Percentiles rank a stretch among this genome's conserved stretches.
These are phyloP conservation scores for Sarcocystis neurona DNA, from an alignment of 169 alveolate genomes.

Conservation along the genomic window DNA sequence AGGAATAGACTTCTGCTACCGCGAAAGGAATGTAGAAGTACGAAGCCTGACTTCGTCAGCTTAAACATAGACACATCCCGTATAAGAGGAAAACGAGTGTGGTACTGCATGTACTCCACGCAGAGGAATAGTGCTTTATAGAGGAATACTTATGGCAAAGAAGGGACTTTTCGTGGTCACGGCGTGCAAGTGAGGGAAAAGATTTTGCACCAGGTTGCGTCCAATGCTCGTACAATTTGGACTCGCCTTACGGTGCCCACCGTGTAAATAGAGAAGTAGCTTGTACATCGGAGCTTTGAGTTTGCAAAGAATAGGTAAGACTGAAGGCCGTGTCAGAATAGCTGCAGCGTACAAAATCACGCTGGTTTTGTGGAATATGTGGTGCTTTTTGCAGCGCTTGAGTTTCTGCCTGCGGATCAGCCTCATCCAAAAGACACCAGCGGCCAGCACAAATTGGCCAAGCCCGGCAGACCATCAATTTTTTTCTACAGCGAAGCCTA, in stretches of 20 bases:
- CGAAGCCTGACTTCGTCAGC: no score
- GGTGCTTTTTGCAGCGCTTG: conserved; percentile 23
- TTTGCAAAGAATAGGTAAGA: not conserved
- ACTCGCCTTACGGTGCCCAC: not conserved
- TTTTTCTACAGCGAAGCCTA: no score
- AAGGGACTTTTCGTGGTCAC: no score
- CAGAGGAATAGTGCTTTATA: no score
- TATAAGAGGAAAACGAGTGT: no score
- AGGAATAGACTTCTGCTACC: no score
- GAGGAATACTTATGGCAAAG: no score
- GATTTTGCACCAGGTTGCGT: no score
- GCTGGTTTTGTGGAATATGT: not conserved
- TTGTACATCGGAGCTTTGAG: not conserved
- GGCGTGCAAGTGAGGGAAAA: no score
- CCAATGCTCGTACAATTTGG: not conserved
- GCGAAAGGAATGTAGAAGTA: no score
- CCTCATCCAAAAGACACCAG: conserved; percentile 43
- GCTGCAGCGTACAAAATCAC: not conserved
- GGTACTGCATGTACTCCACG: no score
- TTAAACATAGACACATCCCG: no score
- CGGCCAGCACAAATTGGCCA: conserved; percentile 26
- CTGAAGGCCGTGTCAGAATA: not conserved
- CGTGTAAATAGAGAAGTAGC: not conserved
- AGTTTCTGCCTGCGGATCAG: conserved; percentile 32
- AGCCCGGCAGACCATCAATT: conserved; percentile 55